Evolutionary conservation across 2,329 filamentous ascomycete genomes (phyloP).

Genomic region (Teratosphaeria destructans): DNA sequence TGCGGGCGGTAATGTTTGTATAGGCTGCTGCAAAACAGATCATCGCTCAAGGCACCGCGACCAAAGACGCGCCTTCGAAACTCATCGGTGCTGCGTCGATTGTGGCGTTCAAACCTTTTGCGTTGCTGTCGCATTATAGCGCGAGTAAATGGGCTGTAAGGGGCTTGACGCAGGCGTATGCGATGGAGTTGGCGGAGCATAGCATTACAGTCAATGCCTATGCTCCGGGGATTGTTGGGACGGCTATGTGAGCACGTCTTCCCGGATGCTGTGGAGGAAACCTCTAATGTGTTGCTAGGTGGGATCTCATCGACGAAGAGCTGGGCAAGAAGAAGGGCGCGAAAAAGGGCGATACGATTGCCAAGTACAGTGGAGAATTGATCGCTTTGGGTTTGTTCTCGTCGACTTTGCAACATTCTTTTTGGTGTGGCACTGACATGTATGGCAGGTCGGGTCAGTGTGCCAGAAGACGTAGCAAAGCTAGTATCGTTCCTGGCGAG

Average conservation of each 20-base stretch:
- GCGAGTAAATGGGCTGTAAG: conserved; percentile 58
- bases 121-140: conserved; percentile 51
- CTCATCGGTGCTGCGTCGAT: conserved; percentile 40
- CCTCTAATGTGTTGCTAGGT: conserved; percentile 47
- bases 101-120: conserved; percentile 51
- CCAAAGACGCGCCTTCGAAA: conserved; percentile 30
- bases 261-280: not conserved
- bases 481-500: conserved; percentile 52
- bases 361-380: conserved; percentile 43
- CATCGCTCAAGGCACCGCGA: conserved; percentile 47
- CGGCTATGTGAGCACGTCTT: not conserved
- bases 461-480: conserved; percentile 53
- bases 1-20: conserved; percentile 19
- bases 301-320: conserved; percentile 56
- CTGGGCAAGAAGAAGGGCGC: conserved; percentile 43
- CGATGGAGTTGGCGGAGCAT: conserved; percentile 54
- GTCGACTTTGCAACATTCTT: not conserved
- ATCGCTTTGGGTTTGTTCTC: conserved; percentile 18
- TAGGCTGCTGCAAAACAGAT: conserved; percentile 53
- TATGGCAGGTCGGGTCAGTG: conserved; percentile 38
- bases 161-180: conserved; percentile 55
- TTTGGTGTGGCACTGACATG: not conserved
- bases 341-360: conserved; percentile 37
- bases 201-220: conserved; percentile 59
- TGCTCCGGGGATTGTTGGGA: conserved; percentile 55